Evolutionary conservation across 495 filamentous ascomycete species (phyloP).

Genomic region (Clavariopsis aquatica): DNA sequence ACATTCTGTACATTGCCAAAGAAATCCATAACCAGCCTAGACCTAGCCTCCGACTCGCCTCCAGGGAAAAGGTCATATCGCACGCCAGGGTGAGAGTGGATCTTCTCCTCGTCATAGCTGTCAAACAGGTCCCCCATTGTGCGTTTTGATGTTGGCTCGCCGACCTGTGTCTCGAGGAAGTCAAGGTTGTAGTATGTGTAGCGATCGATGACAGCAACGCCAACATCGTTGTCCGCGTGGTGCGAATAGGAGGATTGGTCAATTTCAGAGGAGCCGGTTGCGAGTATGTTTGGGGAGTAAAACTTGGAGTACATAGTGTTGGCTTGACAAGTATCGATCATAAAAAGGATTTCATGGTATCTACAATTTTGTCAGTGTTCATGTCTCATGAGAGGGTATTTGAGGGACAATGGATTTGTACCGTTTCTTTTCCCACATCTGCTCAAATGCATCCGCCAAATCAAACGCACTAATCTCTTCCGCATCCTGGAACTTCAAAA

Average conservation of each 20-base stretch:
- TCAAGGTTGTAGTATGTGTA: conserved; percentile 99
- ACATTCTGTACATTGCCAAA: conserved; percentile 98
- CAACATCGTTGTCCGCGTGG: conserved; percentile 96
- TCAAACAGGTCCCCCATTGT: conserved; percentile 93
- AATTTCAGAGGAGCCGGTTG: conserved; percentile 88
- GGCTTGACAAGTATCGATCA: conserved; percentile 99
- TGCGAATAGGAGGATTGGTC: conserved; percentile 95
- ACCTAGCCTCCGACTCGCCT: conserved; percentile 68
- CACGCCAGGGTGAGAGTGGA: conserved; percentile 88
- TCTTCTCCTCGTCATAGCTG: conserved; percentile 90
- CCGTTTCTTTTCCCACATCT: conserved; percentile 99
- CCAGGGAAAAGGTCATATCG: conserved; percentile 90
- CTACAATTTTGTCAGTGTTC: conserved; percentile 40
- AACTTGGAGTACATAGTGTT: conserved; percentile 99
- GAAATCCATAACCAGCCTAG: conserved; percentile 87
- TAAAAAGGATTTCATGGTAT: conserved; percentile 95
- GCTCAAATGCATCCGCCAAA: conserved; percentile 94
- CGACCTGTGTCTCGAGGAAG: conserved; percentile 89
- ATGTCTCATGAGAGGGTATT: background rate
- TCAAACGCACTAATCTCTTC: conserved; percentile 98
- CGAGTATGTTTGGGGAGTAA: conserved; percentile 95
- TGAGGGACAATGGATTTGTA: conserved; percentile 42
- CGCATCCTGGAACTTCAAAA: conserved; percentile 96
- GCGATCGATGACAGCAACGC: conserved; percentile 95
- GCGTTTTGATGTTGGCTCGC: conserved; percentile 76